Percentiles rank a stretch among this genome's conserved stretches.
These are phyloP conservation scores for Fusarium bulbicola DNA, from an alignment of 2,329 filamentous ascomycete species.

Conservation along the genomic window DNA sequence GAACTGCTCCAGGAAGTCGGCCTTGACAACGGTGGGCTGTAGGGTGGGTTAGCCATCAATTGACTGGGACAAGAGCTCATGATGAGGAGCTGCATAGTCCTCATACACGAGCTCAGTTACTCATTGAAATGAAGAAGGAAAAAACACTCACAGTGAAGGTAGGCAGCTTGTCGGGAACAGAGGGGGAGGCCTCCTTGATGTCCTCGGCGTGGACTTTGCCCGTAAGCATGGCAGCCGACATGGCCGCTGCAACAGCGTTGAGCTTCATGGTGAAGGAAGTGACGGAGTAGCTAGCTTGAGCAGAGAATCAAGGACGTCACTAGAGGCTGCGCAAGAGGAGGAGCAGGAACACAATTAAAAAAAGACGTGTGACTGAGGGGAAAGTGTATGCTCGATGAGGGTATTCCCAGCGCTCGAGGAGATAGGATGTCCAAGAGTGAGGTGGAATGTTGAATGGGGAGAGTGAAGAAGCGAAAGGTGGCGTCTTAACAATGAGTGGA, in stretches of 20 bases:
- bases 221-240: conserved; percentile 77
- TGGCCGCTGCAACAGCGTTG: conserved; percentile 78
- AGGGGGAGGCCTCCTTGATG: conserved; percentile 57
- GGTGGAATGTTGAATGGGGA: conserved; percentile 39
- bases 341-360: conserved; percentile 8
- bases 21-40: conserved; percentile 88
- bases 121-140: background rate
- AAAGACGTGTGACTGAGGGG: conserved; percentile 2
- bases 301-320: conserved; percentile 28
- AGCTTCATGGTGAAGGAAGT: conserved; percentile 83
- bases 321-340: conserved; percentile 32
- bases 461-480: conserved; percentile 34
- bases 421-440: conserved; percentile 42
- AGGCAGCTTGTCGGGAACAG: conserved; percentile 70
- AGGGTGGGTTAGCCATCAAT: conserved; percentile 40
- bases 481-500: conserved; percentile 42
- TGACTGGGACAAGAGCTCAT: background rate
- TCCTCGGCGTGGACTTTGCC: conserved; percentile 76
- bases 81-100: background rate
- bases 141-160: conserved; percentile 83
- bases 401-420: conserved; percentile 44
- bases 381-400: conserved; percentile 5
- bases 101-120: background rate
- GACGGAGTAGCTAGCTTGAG: conserved; percentile 37
- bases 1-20: conserved; percentile 97